These are phyloP conservation scores for Aphanomyces stellatus DNA, from an alignment of 352 stramenopile genomes.

Conservation along the genomic window DNA sequence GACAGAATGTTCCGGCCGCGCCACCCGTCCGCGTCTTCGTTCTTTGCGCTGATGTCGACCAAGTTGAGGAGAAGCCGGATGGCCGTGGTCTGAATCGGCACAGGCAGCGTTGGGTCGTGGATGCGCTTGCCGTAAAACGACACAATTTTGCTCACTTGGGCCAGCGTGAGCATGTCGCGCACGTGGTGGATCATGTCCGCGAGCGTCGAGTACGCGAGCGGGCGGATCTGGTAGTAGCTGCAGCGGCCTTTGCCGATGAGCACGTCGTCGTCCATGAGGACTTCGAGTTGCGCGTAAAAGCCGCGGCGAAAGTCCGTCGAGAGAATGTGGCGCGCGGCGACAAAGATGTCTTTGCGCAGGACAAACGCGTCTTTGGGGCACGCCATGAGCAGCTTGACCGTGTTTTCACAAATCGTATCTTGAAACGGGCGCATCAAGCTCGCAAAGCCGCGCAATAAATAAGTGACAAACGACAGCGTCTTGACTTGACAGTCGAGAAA, in stretches of 20 bases:
- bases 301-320: constrained; percentile 95
- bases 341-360: constrained; percentile 93
- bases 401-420: constrained; percentile 89
- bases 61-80: constrained; percentile 95
- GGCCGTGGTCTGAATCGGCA: constrained; percentile 94
- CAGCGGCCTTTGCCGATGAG: constrained; percentile 82
- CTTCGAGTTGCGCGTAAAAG: constrained; percentile 93
- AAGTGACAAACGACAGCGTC: constrained; percentile 97
- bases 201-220: constrained; percentile 94
- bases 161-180: constrained; percentile 89
- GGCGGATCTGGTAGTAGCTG: constrained; percentile 86
- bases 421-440: constrained; percentile 93
- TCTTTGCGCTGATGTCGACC: constrained; percentile 95
- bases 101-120: constrained; percentile 86
- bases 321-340: constrained; percentile 94
- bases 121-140: constrained; percentile 91
- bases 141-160: constrained; percentile 93
- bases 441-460: constrained; percentile 89
- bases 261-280: constrained; percentile 93
- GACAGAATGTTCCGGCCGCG: constrained; percentile 86
- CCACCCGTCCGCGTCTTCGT: constrained; percentile 84
- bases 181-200: constrained; percentile 98
- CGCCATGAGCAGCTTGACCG: constrained; percentile 91
- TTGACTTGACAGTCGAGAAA: constrained; percentile 96
- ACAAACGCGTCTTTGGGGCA: constrained; percentile 93